These are phyloP conservation scores for Colletotrichum sp. DNA, from an alignment of 2,329 filamentous ascomycete genomes.

Conservation along the genomic window DNA sequence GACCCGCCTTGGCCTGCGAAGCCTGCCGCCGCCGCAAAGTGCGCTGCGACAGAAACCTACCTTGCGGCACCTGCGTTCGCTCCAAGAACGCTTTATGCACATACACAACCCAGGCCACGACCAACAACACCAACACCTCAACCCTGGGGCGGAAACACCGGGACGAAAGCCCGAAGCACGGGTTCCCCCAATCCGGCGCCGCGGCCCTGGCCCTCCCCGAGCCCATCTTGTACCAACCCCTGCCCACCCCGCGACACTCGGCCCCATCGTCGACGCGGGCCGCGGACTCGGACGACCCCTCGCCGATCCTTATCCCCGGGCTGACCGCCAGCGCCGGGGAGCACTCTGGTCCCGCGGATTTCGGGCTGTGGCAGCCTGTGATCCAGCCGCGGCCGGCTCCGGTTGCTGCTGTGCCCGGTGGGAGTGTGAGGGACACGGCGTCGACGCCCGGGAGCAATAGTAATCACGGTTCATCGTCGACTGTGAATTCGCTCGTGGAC, in stretches of 20 bases:
- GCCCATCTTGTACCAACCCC: conserved; percentile 1
- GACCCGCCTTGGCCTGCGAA: conserved; percentile 54
- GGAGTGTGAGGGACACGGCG: background rate
- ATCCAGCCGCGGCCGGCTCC: background rate
- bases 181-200: background rate
- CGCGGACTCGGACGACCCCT: background rate
- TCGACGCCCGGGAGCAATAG: conserved; percentile 23
- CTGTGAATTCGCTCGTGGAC: conserved; percentile 35
- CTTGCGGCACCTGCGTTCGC: conserved; percentile 65
- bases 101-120: conserved; percentile 45
- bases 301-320: background rate
- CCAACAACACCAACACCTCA: conserved; percentile 6
- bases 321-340: background rate
- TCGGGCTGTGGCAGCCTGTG: background rate
- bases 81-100: conserved; percentile 60
- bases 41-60: conserved; percentile 62
- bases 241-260: background rate
- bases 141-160: background rate
- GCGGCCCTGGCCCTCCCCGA: background rate
- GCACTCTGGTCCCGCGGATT: background rate
- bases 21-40: conserved; percentile 67
- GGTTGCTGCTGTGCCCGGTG: background rate
- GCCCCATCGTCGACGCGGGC: background rate
- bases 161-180: background rate
- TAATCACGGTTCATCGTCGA: conserved; percentile 23